Evolutionary conservation across 495 filamentous ascomycete genomes (phyloP).

Genomic region (Astrothelium macrocarpum): DNA sequence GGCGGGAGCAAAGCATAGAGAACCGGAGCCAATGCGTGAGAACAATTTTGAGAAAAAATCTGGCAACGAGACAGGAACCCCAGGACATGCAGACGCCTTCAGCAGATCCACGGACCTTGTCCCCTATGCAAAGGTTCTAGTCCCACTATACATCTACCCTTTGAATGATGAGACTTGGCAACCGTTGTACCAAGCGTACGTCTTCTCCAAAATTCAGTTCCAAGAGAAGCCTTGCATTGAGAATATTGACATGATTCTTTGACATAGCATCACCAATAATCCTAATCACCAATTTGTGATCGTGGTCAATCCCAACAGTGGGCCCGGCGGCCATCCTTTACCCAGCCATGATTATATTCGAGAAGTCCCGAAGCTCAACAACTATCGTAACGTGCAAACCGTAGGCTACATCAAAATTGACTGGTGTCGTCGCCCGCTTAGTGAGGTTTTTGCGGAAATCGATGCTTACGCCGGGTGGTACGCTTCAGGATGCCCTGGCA

Average conservation of each 20-base stretch:
- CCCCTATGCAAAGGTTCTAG: slow-evolving; percentile 2
- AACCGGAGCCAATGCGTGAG: too few species aligned
- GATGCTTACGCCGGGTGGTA: slow-evolving; percentile 42
- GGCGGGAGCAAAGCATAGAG: not conserved
- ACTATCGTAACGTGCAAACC: slow-evolving; percentile 40
- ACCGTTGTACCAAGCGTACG: slow-evolving; percentile 11
- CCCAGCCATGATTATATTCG: slow-evolving; percentile 45
- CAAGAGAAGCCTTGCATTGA: not conserved
- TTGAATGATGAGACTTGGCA: slow-evolving; percentile 9
- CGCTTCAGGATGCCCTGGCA: slow-evolving; percentile 22
- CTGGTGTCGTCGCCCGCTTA: slow-evolving; percentile 39
- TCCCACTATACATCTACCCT: slow-evolving; percentile 13
- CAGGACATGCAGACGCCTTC: not conserved
- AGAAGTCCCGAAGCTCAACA: slow-evolving; percentile 38
- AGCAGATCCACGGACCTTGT: not conserved
- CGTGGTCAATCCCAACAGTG: slow-evolving; percentile 47
- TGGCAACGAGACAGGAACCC: too few species aligned
- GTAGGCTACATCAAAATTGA: slow-evolving; percentile 48
- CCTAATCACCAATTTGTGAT: slow-evolving; percentile 43
- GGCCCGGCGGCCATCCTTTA: slow-evolving; percentile 37
- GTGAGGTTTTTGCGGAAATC: slow-evolving; percentile 37
- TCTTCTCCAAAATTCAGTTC: not conserved
- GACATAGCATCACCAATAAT: slow-evolving; percentile 18
- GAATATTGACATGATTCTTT: not conserved
- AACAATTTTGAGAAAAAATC: too few species aligned